phyloP scores from a whole-genome alignment of 2,329 filamentous ascomycete genomes.

The Blastomyces gilchristii region DNA sequence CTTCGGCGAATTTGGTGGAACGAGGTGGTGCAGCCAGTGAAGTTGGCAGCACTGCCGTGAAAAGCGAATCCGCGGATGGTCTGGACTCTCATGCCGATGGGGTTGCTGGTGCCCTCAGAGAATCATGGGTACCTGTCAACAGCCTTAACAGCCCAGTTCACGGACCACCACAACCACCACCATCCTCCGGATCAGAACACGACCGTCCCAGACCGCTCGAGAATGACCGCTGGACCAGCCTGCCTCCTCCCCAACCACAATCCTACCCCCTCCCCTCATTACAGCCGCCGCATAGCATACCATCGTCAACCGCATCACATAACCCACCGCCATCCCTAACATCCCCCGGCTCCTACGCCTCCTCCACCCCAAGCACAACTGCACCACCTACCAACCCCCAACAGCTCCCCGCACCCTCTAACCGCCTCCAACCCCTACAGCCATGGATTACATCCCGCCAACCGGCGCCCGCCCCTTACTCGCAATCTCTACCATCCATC shows the following conservation, averaged over 20 bases:
- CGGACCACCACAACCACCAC: conserved; percentile 12
- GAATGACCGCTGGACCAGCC: conserved; percentile 11
- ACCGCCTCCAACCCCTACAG: conserved; percentile 33
- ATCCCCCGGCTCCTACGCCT: conserved; percentile 18
- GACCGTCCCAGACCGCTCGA: conserved; percentile 9
- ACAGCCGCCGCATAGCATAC: conserved; percentile 25
- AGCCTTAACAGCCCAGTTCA: conserved; percentile 19
- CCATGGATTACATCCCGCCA: conserved; percentile 28
- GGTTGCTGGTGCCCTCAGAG: conserved; percentile 26
- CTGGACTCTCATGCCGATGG: conserved; percentile 25
- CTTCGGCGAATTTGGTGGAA: conserved; percentile 21
- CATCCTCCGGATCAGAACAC: conserved; percentile 1
- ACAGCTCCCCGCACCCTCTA: conserved; percentile 22
- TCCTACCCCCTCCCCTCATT: conserved; percentile 23
- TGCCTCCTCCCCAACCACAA: conserved; percentile 7
- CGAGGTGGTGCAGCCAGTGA: conserved; percentile 27
- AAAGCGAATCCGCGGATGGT: conserved; percentile 30
- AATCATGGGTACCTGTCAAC: conserved; percentile 35
- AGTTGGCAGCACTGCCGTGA: conserved; percentile 32
- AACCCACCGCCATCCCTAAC: conserved; percentile 24
- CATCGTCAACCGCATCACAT: conserved; percentile 18
- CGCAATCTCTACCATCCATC: conserved; percentile 23
- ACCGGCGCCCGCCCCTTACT: conserved; percentile 16
- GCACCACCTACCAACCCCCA: conserved; percentile 16
- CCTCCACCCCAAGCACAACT: conserved; percentile 15